These are phyloP conservation scores for Micractinium conductrix DNA, from an alignment of 139 green algal genomes.

Conservation along the genomic window DNA sequence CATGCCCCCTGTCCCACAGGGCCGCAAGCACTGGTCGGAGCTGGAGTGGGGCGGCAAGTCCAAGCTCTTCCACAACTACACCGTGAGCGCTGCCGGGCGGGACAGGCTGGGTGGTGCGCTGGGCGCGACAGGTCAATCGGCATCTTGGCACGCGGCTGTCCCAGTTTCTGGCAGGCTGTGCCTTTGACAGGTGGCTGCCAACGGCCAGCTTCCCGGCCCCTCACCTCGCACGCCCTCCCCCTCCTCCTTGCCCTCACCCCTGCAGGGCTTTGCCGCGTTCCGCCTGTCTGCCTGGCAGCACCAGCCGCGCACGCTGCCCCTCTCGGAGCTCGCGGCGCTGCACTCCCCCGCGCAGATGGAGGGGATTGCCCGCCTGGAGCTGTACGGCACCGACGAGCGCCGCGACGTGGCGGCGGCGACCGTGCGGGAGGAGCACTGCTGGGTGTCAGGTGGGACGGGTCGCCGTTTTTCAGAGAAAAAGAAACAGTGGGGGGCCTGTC, in stretches of 20 bases:
- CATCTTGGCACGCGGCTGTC: no score
- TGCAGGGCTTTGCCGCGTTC: background rate
- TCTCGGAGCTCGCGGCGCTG: background rate
- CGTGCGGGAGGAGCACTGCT: constrained; percentile 11
- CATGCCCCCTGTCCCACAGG: background rate
- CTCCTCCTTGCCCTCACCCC: no score
- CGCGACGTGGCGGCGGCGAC: background rate
- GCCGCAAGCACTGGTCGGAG: background rate
- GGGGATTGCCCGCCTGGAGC: background rate
- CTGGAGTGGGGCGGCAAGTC: constrained; percentile 1
- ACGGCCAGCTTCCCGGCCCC: no score
- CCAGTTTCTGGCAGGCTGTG: no score
- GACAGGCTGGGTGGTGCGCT: background rate
- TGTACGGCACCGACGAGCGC: background rate
- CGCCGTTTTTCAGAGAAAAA: no score
- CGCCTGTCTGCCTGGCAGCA: background rate
- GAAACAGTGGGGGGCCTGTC: no score
- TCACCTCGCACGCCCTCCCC: no score
- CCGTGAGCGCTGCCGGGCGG: background rate
- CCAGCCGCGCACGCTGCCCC: background rate
- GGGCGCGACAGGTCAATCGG: background rate
- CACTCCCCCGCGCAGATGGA: background rate
- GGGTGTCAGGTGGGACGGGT: constrained; percentile 12
- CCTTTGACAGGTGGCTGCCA: no score
- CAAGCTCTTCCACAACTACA: constrained; percentile 24